Conservation (phyloP, 805 yeast species). For the Brettanomyces bruxellensis region DNA sequence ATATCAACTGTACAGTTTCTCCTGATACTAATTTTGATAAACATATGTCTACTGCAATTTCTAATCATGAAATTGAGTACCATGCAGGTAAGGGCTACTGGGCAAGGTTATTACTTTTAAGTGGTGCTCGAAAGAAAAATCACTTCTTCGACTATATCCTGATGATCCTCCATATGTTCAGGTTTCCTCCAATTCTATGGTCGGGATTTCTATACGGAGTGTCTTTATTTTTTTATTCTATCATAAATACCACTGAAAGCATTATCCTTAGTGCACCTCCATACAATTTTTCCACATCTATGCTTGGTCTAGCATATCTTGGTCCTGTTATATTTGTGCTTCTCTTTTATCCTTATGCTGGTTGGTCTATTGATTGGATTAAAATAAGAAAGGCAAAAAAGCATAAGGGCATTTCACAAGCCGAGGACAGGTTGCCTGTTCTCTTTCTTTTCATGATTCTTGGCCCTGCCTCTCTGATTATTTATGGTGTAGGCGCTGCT, state of each 20-base stretch:
- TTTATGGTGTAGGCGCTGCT: slow-evolving; percentile 56
- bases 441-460: slow-evolving; percentile 35
- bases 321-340: slow-evolving; percentile 44
- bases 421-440: slow-evolving; percentile 55
- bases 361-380: slow-evolving; percentile 42
- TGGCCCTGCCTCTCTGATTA: slow-evolving; percentile 45
- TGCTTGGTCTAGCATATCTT: slow-evolving; percentile 41
- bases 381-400: slow-evolving; percentile 38
- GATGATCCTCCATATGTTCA: slow-evolving; percentile 33
- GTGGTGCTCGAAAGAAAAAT: slow-evolving; percentile 25
- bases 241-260: slow-evolving; percentile 42
- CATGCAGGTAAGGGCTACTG: slow-evolving; percentile 28
- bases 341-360: slow-evolving; percentile 36
- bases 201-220: slow-evolving; percentile 46
- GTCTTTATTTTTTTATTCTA: slow-evolving; percentile 38
- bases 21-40: slow-evolving; percentile 20
- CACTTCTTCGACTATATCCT: slow-evolving; percentile 19
- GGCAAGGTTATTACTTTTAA: slow-evolving; percentile 35
- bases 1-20: slow-evolving; percentile 7
- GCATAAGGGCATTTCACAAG: slow-evolving; percentile 42
- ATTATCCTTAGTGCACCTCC: slow-evolving; percentile 35
- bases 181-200: slow-evolving; percentile 49
- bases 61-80: slow-evolving; percentile 11
- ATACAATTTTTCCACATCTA: slow-evolving; percentile 38
- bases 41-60: slow-evolving; percentile 20